These are phyloP conservation scores for Talaromyces piceae DNA, from an alignment of 2,329 filamentous ascomycete species.

Conservation along the genomic window DNA sequence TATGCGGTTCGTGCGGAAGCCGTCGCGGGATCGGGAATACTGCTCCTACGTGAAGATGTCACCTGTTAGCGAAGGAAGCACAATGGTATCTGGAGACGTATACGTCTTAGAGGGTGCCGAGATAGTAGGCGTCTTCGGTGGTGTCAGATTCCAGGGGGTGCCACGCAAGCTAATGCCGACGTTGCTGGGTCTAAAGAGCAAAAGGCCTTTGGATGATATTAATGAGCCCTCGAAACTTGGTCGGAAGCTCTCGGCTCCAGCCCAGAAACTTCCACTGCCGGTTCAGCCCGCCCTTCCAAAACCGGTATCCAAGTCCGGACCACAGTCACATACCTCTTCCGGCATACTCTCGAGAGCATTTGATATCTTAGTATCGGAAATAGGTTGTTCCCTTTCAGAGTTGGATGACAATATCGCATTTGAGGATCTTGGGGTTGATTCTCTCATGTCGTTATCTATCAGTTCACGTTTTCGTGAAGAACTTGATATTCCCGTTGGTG, in stretches of 20 bases:
- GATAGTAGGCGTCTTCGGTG: neutral
- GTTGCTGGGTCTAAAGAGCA: neutral
- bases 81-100: constrained; percentile 14
- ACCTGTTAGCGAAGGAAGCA: constrained; percentile 17
- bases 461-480: constrained; percentile 18
- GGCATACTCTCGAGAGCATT: neutral
- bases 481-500: constrained; percentile 20
- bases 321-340: neutral
- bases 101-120: constrained; percentile 21
- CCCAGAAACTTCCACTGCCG: neutral
- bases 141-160: constrained; percentile 11
- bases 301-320: neutral
- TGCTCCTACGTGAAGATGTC: constrained; percentile 27
- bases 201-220: neutral
- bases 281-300: neutral
- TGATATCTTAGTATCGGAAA: neutral
- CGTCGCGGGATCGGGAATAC: constrained; percentile 23
- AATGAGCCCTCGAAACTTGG: neutral
- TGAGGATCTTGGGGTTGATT: constrained; percentile 25
- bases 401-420: constrained; percentile 8
- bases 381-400: neutral
- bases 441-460: constrained; percentile 26
- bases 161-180: constrained; percentile 11
- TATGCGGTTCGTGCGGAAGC: constrained; percentile 26
- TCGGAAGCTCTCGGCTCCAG: neutral